Evolutionary conservation across 2,329 filamentous ascomycete genomes (phyloP).

Genomic region (Xylariales sp.): DNA sequence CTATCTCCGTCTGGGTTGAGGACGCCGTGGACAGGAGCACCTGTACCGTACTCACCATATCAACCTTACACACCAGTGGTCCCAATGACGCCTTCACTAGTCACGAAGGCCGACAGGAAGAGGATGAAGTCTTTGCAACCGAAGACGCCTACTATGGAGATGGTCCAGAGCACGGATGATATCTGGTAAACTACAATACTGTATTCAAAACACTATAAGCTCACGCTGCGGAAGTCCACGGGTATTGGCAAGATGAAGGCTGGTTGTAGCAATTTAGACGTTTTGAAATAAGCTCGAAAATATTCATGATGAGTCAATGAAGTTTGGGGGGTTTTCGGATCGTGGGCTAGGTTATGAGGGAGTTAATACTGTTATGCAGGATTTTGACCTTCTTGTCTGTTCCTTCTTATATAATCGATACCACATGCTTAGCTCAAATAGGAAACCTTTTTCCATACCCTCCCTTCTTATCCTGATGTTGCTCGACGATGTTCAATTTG

Average conservation of each 20-base stretch:
- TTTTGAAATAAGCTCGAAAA: no score
- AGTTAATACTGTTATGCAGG: no score
- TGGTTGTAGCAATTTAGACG: no score
- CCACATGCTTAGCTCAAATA: no score
- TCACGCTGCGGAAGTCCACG: conserved; percentile 3
- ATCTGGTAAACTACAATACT: conserved; percentile 49
- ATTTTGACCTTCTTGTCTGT: no score
- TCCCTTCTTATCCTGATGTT: no score
- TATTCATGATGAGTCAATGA: no score
- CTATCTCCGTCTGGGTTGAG: conserved; percentile 53
- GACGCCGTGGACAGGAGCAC: conserved; percentile 57
- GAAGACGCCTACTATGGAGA: conserved; percentile 57
- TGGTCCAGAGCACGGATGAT: conserved; percentile 60
- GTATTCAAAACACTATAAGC: conserved; percentile 2
- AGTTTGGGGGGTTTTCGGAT: no score
- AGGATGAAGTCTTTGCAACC: conserved; percentile 60
- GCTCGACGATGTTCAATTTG: no score
- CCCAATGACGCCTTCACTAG: conserved; percentile 70
- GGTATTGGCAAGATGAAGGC: not conserved
- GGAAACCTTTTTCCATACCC: no score
- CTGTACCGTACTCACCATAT: conserved; percentile 71
- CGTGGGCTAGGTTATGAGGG: no score
- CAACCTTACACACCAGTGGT: conserved; percentile 73
- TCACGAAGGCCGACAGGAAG: conserved; percentile 67
- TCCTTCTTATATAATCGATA: no score